These are phyloP conservation scores for Incumbomyces delicatus DNA, from an alignment of 2,329 filamentous ascomycete species.

Conservation along the genomic window DNA sequence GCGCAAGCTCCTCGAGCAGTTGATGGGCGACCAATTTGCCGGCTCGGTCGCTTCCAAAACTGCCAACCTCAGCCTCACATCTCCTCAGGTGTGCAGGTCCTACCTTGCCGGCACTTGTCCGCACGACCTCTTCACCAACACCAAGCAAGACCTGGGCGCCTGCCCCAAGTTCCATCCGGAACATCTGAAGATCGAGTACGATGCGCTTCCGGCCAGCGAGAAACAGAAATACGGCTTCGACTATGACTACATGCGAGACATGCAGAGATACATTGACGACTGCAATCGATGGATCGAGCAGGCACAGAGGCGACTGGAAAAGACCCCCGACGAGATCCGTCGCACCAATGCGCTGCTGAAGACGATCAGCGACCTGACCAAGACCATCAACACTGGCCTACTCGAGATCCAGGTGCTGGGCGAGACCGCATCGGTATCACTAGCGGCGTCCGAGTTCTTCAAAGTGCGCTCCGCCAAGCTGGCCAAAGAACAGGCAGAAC, in stretches of 20 bases:
- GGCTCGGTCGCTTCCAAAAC: constrained; percentile 64
- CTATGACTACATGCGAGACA: constrained; percentile 91
- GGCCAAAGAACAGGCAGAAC: constrained; percentile 72
- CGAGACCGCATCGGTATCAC: constrained; percentile 67
- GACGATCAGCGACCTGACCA: constrained; percentile 68
- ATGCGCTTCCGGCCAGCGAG: constrained; percentile 59
- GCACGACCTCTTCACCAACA: constrained; percentile 98
- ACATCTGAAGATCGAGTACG: constrained; percentile 79
- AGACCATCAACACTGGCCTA: constrained; percentile 70
- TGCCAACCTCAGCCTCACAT: constrained; percentile 75
- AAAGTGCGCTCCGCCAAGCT: constrained; percentile 71
- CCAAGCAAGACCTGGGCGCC: constrained; percentile 88
- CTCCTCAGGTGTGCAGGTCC: constrained; percentile 88
- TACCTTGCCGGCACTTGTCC: constrained; percentile 91
- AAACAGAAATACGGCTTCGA: constrained; percentile 74
- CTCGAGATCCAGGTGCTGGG: constrained; percentile 79
- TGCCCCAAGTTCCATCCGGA: constrained; percentile 86
- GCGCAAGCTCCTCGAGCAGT: constrained; percentile 95
- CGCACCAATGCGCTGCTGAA: constrained; percentile 88
- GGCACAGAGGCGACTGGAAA: constrained; percentile 82
- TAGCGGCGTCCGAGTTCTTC: constrained; percentile 80
- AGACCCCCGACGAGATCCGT: constrained; percentile 93
- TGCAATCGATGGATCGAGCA: constrained; percentile 90
- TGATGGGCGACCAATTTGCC: constrained; percentile 68
- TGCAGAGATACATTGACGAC: constrained; percentile 93